phyloP scores from a whole-genome alignment of 805 yeast genomes.

The Zygosaccharomyces siamensis region DNA sequence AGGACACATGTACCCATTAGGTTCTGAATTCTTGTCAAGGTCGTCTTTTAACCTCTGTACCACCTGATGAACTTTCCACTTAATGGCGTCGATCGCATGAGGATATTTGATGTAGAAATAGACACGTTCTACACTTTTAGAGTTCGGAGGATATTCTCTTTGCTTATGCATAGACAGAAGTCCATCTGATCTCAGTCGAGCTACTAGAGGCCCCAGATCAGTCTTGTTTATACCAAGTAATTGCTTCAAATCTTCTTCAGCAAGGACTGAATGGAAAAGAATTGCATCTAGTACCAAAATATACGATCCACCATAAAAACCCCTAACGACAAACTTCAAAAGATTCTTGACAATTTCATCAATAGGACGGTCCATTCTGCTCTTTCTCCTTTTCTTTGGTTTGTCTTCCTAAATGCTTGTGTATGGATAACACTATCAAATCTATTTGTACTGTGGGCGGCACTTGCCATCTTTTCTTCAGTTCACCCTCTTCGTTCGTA shows the following conservation, averaged over 20 bases:
- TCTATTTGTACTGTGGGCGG: not conserved
- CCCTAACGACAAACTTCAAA: slow-evolving; percentile 74
- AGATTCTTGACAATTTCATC: slow-evolving; percentile 43
- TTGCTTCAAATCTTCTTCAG: slow-evolving; percentile 85
- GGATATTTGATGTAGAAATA: slow-evolving; percentile 85
- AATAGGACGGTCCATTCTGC: slow-evolving; percentile 36
- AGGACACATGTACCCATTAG: slow-evolving; percentile 92
- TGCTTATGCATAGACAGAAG: slow-evolving; percentile 66
- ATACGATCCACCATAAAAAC: slow-evolving; percentile 81
- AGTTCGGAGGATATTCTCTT: slow-evolving; percentile 60
- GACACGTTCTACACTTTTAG: slow-evolving; percentile 65
- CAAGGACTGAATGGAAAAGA: slow-evolving; percentile 78
- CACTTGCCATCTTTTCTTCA: not conserved
- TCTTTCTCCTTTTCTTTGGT: not conserved
- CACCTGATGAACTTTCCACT: slow-evolving; percentile 91
- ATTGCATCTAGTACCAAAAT: slow-evolving; percentile 84
- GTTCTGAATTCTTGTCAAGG: slow-evolving; percentile 76
- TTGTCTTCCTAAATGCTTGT: not conserved
- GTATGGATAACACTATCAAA: not conserved
- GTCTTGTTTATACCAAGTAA: slow-evolving; percentile 80
- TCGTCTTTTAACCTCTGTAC: slow-evolving; percentile 77
- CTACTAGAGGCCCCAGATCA: slow-evolving; percentile 77
- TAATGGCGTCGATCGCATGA: slow-evolving; percentile 90
- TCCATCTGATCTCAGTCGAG: slow-evolving; percentile 78
- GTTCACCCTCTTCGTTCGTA: not conserved